phyloP scores from a whole-genome alignment of 2,329 filamentous ascomycete genomes.

The Alternaria incomplexa region DNA sequence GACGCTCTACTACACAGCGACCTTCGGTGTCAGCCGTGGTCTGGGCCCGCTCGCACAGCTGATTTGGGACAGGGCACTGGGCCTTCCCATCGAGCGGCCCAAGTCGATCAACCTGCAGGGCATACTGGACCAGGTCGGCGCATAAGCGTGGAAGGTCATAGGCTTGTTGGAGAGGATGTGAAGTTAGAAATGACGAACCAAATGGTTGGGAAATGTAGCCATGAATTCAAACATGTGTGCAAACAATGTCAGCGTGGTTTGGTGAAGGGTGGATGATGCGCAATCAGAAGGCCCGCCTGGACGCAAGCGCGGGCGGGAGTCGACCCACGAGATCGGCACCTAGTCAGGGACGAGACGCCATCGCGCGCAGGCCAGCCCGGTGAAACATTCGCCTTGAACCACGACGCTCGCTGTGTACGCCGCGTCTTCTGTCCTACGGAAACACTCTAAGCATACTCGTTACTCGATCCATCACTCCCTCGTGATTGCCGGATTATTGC shows the following conservation, averaged over 20 bases:
- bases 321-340: constrained; percentile 13
- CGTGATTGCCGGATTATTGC: not conserved
- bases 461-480: not conserved
- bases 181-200: not conserved
- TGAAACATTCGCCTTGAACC: constrained; percentile 12
- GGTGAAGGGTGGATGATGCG: not conserved
- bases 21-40: constrained; percentile 72
- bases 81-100: constrained; percentile 93
- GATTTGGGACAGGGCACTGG: constrained; percentile 93
- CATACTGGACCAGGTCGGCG: constrained; percentile 67
- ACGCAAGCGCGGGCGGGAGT: constrained; percentile 1
- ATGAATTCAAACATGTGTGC: not conserved
- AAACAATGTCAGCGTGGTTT: not conserved
- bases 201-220: not conserved
- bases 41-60: constrained; percentile 91
- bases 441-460: not conserved
- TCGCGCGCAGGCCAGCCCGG: constrained; percentile 7
- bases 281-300: not conserved
- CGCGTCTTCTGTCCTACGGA: constrained; percentile 2
- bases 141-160: constrained; percentile 11
- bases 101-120: constrained; percentile 97
- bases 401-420: constrained; percentile 17
- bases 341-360: constrained; percentile 19
- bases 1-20: constrained; percentile 88
- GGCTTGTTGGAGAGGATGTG: not conserved